These are phyloP conservation scores for Niveomyces coronatus DNA, from an alignment of 2,329 filamentous ascomycete genomes.

Conservation along the genomic window DNA sequence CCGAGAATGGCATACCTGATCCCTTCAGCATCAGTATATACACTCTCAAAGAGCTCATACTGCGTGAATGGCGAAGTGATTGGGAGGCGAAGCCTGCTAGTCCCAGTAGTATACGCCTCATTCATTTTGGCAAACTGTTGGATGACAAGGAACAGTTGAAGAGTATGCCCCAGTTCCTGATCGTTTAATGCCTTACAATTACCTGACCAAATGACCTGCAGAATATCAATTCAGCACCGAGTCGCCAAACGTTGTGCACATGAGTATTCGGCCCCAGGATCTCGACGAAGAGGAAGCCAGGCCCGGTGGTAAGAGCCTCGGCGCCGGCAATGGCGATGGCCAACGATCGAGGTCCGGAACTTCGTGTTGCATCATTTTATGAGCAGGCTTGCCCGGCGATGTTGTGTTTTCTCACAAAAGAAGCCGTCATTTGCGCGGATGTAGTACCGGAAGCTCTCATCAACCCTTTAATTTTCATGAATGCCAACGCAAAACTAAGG, in stretches of 20 bases:
- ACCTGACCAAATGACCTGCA: conserved; percentile 24
- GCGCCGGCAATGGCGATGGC: conserved; percentile 31
- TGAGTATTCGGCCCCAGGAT: conserved; percentile 83
- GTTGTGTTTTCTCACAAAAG: no score
- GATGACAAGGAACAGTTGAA: conserved; percentile 80
- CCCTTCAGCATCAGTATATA: conserved; percentile 89
- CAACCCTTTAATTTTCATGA: no score
- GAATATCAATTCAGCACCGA: conserved; percentile 71
- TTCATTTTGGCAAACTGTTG: conserved; percentile 82
- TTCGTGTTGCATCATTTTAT: conserved; percentile 42
- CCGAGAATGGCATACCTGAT: conserved; percentile 51
- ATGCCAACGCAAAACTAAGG: no score
- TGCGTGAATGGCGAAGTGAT: conserved; percentile 84
- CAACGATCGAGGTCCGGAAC: conserved; percentile 30
- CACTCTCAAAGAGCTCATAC: conserved; percentile 86
- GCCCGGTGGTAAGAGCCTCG: conserved; percentile 43
- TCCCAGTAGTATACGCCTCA: conserved; percentile 80
- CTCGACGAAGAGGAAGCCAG: conserved; percentile 73
- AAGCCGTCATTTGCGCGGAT: not conserved
- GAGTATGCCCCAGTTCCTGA: conserved; percentile 45
- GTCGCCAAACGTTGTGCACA: conserved; percentile 78
- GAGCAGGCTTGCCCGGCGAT: conserved; percentile 16
- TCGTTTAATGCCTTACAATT: not conserved
- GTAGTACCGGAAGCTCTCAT: no score
- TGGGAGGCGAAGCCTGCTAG: conserved; percentile 83